These are phyloP conservation scores for Stromatinia cepivora DNA, from an alignment of 2,329 filamentous ascomycete genomes.

Conservation along the genomic window DNA sequence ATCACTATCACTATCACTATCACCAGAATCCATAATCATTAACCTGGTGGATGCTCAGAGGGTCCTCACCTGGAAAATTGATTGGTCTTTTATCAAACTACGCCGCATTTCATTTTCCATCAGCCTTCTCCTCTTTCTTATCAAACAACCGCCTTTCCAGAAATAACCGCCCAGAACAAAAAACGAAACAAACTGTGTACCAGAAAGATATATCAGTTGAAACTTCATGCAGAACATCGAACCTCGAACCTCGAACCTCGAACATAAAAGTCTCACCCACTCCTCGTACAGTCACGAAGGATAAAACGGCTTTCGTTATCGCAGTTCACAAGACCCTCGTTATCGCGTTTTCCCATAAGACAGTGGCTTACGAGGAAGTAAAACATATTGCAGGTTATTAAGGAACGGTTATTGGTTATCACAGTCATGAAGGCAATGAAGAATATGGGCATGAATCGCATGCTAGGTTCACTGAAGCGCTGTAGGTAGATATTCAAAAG, in stretches of 20 bases:
- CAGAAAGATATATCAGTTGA: neutral
- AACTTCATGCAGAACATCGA: conserved; percentile 7
- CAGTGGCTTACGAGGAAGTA: neutral
- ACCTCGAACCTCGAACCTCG: neutral
- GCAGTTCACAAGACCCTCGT: neutral
- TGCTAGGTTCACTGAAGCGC: conserved; percentile 40
- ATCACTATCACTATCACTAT: too few relatives aligned
- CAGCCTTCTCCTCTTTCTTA: neutral
- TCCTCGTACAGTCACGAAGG: neutral
- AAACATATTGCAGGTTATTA: neutral
- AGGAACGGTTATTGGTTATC: neutral
- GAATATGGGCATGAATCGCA: conserved; percentile 40
- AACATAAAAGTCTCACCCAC: neutral
- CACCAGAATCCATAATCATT: too few relatives aligned
- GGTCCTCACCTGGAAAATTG: too few relatives aligned
- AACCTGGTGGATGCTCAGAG: too few relatives aligned
- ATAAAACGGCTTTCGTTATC: conserved; percentile 1
- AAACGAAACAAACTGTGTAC: conserved; percentile 8
- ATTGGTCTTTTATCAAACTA: neutral
- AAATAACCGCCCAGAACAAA: neutral
- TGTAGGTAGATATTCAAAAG: conserved; percentile 29
- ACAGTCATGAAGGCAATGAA: conserved; percentile 42
- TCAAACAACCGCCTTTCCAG: neutral
- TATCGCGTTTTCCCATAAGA: neutral
- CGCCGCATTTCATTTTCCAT: neutral